Evolutionary conservation across 2,329 filamentous ascomycete genomes (phyloP), one percentile per base, ranked within the genome.

Genomic region (Alternaria solani): DNA sequence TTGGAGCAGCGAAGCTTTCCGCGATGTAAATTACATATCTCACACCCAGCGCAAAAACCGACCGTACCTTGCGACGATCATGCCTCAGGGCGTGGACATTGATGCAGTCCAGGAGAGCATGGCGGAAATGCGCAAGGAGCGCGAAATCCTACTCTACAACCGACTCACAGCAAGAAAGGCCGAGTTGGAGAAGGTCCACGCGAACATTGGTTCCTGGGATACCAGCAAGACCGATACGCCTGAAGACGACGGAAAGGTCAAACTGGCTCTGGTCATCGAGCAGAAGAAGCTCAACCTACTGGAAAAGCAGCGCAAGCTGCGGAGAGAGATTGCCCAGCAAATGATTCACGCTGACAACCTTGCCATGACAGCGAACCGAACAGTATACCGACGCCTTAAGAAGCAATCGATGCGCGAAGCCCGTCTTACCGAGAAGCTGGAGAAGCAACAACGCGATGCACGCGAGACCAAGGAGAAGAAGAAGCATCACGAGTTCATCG

Each of bases 381-480:
- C 91, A 54, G 87, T 90, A 73, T 97, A 97, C 78, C 91, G 95
- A 36, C 90, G 95, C 51, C 91, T 95, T 84, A 99, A 99, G 89
- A 98, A 97, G 83, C 94, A 97, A 79, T 96, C 91, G 51, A 86
- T 98, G 51, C 90, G 94, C 36, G 95, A 99, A 81, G 95, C 95
- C 57, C 91, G 94, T 58, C 96, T 99, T 67, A 99, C 95, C 0
- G 95, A 99, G 86, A 99, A 97, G 81, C 88, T 99, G 2, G 95
- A 99, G 87, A 98, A 98, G 82, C 94, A 99, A 79, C 95, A 99
- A 78, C 92, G 95, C 58, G 94, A 98, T 78, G 94, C 94, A 42
- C 91, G 95, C 59, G 94, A 98, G 82, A 92, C 91, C 67, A 92
- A 96, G 64, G 95, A 99, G 82, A 97, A 96, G 88, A 95, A 96